These are phyloP conservation scores for Kluyveromyces wickerhamii DNA, from an alignment of 805 yeast species.

Conservation along the genomic window DNA sequence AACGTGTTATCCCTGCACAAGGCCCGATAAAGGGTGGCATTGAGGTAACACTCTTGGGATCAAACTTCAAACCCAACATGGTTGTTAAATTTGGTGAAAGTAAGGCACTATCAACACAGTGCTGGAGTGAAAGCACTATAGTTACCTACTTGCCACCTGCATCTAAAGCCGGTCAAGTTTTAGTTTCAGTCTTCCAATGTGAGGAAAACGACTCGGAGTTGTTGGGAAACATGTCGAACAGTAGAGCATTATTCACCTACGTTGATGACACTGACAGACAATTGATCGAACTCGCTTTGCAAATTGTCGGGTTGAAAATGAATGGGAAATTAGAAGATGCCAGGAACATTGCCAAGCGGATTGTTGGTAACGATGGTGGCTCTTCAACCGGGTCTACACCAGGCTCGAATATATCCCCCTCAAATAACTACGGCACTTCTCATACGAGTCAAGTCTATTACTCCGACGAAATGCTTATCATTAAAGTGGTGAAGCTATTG, in stretches of 20 bases:
- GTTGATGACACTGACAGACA: constrained; percentile 94
- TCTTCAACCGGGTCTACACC: constrained; percentile 15
- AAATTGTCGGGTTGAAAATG: constrained; percentile 95
- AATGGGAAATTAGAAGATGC: constrained; percentile 95
- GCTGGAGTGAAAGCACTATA: constrained; percentile 93
- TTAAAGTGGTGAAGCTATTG: constrained; percentile 55
- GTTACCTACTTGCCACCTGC: constrained; percentile 94
- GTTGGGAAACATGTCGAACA: constrained; percentile 12
- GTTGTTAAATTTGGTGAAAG: constrained; percentile 81
- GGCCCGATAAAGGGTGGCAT: constrained; percentile 97
- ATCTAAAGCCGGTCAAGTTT: constrained; percentile 79
- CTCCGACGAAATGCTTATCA: constrained; percentile 35
- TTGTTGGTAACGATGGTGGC: constrained; percentile 52
- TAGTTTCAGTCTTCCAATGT: constrained; percentile 60
- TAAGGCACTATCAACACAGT: constrained; percentile 75
- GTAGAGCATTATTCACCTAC: constrained; percentile 64
- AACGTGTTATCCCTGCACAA: constrained; percentile 87
- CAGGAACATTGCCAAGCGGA: constrained; percentile 82
- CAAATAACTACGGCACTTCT: constrained; percentile 10
- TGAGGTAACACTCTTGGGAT: constrained; percentile 85
- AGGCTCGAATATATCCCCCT: constrained; percentile 12
- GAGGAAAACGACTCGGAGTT: constrained; percentile 8
- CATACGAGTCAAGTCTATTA: constrained; percentile 5
- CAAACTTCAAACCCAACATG: constrained; percentile 76
- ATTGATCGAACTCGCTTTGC: constrained; percentile 88